Percentiles rank a stretch among this genome's conserved stretches.
These are phyloP conservation scores for Hypomyces rosellus DNA, from an alignment of 2,329 filamentous ascomycete species.

Conservation along the genomic window DNA sequence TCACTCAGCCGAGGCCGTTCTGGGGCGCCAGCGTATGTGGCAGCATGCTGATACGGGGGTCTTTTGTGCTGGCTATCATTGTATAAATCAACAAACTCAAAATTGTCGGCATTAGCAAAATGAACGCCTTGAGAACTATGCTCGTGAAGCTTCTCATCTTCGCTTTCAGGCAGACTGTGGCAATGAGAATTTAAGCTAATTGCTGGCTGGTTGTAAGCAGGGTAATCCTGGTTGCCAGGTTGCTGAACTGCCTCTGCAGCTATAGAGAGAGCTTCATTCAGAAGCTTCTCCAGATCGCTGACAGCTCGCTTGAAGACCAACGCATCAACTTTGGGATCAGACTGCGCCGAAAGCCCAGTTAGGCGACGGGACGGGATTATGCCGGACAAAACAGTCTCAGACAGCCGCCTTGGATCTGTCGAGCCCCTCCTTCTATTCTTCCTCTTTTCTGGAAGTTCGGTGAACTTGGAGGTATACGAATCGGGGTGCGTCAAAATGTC, in stretches of 20 bases:
- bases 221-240: constrained; percentile 17
- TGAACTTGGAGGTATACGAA: constrained; percentile 21
- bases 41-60: constrained; percentile 19
- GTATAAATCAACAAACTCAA: constrained; percentile 8
- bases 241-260: constrained; percentile 34
- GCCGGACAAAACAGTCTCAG: constrained; percentile 17
- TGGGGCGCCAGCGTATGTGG: constrained; percentile 18
- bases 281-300: constrained; percentile 39
- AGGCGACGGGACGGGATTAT: constrained; percentile 14
- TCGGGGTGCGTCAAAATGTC: constrained; percentile 24
- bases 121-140: constrained; percentile 8
- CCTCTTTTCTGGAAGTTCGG: constrained; percentile 18
- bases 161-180: constrained; percentile 2
- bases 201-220: constrained; percentile 13
- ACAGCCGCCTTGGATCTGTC: constrained; percentile 15
- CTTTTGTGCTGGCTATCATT: constrained; percentile 4
- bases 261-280: constrained; percentile 40
- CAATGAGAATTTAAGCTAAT: constrained; percentile 10
- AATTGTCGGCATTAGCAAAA: constrained; percentile 3
- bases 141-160: neutral
- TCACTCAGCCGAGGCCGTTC: constrained; percentile 21
- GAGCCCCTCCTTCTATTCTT: constrained; percentile 9
- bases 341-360: constrained; percentile 14
- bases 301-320: constrained; percentile 30
- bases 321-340: constrained; percentile 20